Conservation (phyloP, 2,329 filamentous ascomycete species). For the Fusarium albosuccineum region DNA sequence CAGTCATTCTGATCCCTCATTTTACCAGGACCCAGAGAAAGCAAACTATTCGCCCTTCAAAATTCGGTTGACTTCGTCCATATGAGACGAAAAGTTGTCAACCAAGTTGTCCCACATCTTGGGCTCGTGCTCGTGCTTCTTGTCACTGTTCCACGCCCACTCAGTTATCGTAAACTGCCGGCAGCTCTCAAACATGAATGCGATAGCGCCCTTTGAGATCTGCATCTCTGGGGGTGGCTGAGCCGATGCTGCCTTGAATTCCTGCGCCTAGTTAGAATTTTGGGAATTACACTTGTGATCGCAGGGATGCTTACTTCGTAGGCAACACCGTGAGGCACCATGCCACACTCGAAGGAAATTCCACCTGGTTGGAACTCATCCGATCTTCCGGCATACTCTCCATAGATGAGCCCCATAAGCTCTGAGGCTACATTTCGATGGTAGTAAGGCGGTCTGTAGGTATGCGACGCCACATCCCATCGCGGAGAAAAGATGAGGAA, state of each 20-base stretch:
- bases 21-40: too few species aligned
- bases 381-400: constrained; percentile 47
- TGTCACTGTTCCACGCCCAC: constrained; percentile 43
- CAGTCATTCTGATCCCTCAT: too few species aligned
- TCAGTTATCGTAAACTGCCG: constrained; percentile 42
- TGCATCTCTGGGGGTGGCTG: constrained; percentile 36
- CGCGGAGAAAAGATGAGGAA: constrained; percentile 77
- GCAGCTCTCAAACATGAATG: constrained; percentile 46
- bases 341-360: constrained; percentile 33
- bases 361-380: constrained; percentile 39
- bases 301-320: constrained; percentile 18
- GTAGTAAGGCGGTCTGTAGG: constrained; percentile 75
- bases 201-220: constrained; percentile 41
- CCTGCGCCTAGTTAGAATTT: constrained; percentile 7
- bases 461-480: constrained; percentile 73
- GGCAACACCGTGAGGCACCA: constrained; percentile 37
- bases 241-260: constrained; percentile 42
- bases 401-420: constrained; percentile 66
- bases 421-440: constrained; percentile 71
- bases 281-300: accelerated
- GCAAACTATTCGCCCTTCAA: constrained; percentile 4
- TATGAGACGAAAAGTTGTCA: constrained; percentile 41
- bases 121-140: constrained; percentile 45
- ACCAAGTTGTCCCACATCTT: constrained; percentile 46
- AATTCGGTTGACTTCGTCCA: constrained; percentile 38